Percentiles rank a stretch among this genome's conserved stretches.
Conservation (phyloP, 2,329 filamentous ascomycete species). For the Sphaerostilbella broomeana region DNA sequence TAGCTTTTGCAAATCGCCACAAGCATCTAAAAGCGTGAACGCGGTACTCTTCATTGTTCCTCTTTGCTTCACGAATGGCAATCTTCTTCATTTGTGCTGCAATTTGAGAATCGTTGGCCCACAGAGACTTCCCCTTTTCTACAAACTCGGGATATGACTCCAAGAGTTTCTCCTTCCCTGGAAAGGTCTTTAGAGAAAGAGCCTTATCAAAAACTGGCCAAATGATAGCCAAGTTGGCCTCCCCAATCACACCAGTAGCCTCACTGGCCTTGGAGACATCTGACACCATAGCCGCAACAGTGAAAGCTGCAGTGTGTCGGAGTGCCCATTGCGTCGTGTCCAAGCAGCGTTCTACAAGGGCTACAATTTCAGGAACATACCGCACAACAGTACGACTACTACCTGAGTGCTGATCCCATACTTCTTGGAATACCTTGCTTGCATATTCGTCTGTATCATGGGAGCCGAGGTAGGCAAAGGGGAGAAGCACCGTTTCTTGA, state of each 20-base stretch:
- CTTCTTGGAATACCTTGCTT: conserved; percentile 69
- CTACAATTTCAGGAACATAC: conserved; percentile 76
- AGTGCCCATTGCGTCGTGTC: conserved; percentile 82
- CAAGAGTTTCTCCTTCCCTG: conserved; percentile 81
- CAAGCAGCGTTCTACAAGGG: conserved; percentile 59
- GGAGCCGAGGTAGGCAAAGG: conserved; percentile 81
- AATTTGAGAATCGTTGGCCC: conserved; percentile 45
- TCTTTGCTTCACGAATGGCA: conserved; percentile 77
- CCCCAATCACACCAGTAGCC: conserved; percentile 51
- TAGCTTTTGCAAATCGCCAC: conserved; percentile 62
- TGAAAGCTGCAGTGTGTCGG: conserved; percentile 79
- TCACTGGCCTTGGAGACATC: conserved; percentile 57
- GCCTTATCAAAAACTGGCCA: conserved; percentile 84
- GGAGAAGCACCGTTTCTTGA: conserved; percentile 67
- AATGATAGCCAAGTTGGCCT: conserved; percentile 53
- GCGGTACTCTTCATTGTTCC: conserved; percentile 80
- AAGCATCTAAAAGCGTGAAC: conserved; percentile 67
- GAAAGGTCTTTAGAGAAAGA: conserved; percentile 82
- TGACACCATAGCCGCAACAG: conserved; percentile 66
- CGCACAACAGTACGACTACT: conserved; percentile 74
- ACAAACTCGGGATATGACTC: conserved; percentile 74
- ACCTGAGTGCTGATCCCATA: conserved; percentile 88
- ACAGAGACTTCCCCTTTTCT: conserved; percentile 53
- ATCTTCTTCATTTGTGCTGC: conserved; percentile 71
- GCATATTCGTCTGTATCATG: conserved; percentile 80